Evolutionary conservation across 192 early-diverging fungal genomes (phyloP).

Genomic region (Podila epigama): DNA sequence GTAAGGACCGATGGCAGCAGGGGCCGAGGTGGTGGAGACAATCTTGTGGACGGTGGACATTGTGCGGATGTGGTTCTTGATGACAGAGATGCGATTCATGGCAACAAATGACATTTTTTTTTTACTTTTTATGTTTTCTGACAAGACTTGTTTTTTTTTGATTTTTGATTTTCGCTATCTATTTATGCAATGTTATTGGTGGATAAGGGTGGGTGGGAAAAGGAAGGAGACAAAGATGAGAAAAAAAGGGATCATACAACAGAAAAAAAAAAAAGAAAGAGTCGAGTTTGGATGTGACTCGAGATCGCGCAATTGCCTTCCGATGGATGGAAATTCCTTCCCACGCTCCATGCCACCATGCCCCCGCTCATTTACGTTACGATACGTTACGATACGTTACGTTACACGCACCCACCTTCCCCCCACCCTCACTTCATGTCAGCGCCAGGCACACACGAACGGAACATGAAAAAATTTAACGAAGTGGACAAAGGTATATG

Average conservation of each 20-base stretch:
- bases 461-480: too few species aligned
- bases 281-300: not conserved
- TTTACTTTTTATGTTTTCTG: not conserved
- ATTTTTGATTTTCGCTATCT: too few species aligned
- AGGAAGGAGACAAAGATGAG: too few species aligned
- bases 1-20: constrained; percentile 81
- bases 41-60: constrained; percentile 45
- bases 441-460: too few species aligned
- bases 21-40: constrained; percentile 66
- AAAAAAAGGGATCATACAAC: too few species aligned
- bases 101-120: constrained; percentile 18
- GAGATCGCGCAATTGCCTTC: not conserved
- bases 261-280: constrained; percentile 7
- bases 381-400: too few species aligned
- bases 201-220: constrained; percentile 9
- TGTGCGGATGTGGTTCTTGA: constrained; percentile 31
- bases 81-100: constrained; percentile 51
- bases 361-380: too few species aligned
- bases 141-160: too few species aligned
- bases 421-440: too few species aligned
- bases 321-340: not conserved
- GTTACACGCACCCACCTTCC: too few species aligned
- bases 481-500: not conserved
- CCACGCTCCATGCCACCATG: too few species aligned
- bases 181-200: constrained; percentile 1